Conservation (phyloP, 441 rosid genomes). For the Syzygium syzygioides region DNA sequence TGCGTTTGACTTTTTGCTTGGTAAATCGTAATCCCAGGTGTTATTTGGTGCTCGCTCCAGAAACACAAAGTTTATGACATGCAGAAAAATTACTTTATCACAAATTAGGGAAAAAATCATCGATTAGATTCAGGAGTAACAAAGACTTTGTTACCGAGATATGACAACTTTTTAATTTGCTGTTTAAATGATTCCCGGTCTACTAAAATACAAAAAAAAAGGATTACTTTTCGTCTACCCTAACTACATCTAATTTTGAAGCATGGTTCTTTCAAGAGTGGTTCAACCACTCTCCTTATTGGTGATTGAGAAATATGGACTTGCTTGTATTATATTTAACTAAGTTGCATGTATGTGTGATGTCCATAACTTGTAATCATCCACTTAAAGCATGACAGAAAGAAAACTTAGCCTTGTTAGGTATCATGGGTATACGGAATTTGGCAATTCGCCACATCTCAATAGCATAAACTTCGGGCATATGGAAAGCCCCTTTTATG, state of each 20-base stretch:
- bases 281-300: background rate
- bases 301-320: background rate
- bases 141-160: too few relatives aligned
- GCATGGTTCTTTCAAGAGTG: background rate
- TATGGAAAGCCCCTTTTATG: background rate
- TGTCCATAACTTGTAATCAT: background rate
- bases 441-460: background rate
- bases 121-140: background rate
- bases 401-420: background rate
- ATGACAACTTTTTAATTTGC: background rate
- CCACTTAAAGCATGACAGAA: background rate
- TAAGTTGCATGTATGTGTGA: background rate
- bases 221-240: background rate
- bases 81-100: background rate
- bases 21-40: background rate
- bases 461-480: background rate
- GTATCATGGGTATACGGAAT: background rate
- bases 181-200: background rate
- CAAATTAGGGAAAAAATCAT: background rate
- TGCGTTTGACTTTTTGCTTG: background rate
- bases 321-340: background rate
- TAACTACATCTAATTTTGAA: background rate
- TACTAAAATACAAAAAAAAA: background rate
- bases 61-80: background rate
- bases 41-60: background rate